Conservation (phyloP, 306 rosid species). For the Herpetospermum pedunculosum region DNA sequence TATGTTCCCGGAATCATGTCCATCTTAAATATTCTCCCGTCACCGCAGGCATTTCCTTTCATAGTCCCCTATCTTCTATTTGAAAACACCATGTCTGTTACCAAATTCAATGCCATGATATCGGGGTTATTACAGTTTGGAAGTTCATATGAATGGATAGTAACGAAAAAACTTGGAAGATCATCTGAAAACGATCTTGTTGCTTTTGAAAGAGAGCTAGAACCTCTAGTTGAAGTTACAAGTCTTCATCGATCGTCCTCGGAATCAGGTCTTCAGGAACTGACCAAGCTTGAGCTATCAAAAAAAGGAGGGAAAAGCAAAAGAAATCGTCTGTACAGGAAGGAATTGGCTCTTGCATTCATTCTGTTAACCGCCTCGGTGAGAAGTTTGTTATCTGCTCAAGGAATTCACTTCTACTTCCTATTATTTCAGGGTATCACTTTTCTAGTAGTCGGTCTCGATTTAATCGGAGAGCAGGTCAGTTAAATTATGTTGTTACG, state of each 20-base stretch:
- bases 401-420: conserved; percentile 98
- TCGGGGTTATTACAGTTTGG: conserved; percentile 86
- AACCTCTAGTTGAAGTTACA: conserved; percentile 37
- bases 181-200: conserved; percentile 87
- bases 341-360: conserved; percentile 86
- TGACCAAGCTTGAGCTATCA: conserved; percentile 50
- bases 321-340: conserved; percentile 79
- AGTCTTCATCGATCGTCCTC: conserved; percentile 66
- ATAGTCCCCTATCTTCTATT: conserved; percentile 89
- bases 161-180: conserved; percentile 88
- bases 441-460: conserved; percentile 90
- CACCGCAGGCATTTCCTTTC: conserved; percentile 81
- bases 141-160: conserved; percentile 95
- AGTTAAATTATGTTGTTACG: conserved; percentile 31
- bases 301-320: conserved; percentile 53
- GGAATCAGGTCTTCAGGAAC: conserved; percentile 79
- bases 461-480: conserved; percentile 93
- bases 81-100: conserved; percentile 96
- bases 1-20: conserved; percentile 97
- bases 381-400: conserved; percentile 91
- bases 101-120: conserved; percentile 96
- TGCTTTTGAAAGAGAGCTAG: conserved; percentile 56
- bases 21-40: conserved; percentile 68
- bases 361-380: conserved; percentile 74
- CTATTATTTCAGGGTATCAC: conserved; percentile 88